Percentiles rank a stretch among this genome's conserved stretches.
Evolutionary conservation across 768 basidiomycete genomes (phyloP).

Genomic region (Exidia glandulosa): DNA sequence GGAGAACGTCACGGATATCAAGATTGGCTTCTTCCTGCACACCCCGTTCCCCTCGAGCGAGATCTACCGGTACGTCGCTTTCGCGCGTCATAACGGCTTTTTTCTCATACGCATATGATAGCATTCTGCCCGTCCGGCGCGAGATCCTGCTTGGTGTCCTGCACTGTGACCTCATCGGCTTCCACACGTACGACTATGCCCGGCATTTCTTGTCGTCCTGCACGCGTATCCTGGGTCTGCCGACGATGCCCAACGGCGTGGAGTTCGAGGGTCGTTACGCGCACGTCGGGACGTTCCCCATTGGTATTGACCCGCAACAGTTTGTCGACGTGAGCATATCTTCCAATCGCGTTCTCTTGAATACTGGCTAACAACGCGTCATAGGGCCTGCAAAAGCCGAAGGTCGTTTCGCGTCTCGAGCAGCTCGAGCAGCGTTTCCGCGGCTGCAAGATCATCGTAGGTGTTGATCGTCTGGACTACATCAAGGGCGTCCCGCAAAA

Average conservation of each 20-base stretch:
- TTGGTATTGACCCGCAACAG: conserved; percentile 91
- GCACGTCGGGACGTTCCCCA: conserved; percentile 97
- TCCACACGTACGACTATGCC: conserved; percentile 99
- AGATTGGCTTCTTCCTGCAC: conserved; percentile 98
- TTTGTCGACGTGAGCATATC: conserved; percentile 62
- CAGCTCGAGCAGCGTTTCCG: conserved; percentile 83
- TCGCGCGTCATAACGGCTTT: neutral
- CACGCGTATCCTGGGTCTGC: conserved; percentile 87
- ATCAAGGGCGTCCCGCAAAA: conserved; percentile 99
- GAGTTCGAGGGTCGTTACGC: conserved; percentile 92
- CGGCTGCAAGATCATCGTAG: conserved; percentile 94
- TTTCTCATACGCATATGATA: conserved; percentile 21
- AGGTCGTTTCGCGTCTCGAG: conserved; percentile 70
- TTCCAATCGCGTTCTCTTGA: neutral
- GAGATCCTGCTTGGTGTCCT: conserved; percentile 96
- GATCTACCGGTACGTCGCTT: conserved; percentile 27
- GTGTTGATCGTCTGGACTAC: conserved; percentile 96
- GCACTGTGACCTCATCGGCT: conserved; percentile 94
- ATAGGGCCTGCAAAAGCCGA: conserved; percentile 67
- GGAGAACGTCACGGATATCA: conserved; percentile 46
- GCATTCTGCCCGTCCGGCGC: conserved; percentile 91
- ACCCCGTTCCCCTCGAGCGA: conserved; percentile 97
- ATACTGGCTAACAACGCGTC: conserved; percentile 1
- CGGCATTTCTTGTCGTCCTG: conserved; percentile 98
- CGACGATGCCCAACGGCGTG: conserved; percentile 97